phyloP scores from a whole-genome alignment of 78 protist genomes.

The Chrysochromulina parva region DNA sequence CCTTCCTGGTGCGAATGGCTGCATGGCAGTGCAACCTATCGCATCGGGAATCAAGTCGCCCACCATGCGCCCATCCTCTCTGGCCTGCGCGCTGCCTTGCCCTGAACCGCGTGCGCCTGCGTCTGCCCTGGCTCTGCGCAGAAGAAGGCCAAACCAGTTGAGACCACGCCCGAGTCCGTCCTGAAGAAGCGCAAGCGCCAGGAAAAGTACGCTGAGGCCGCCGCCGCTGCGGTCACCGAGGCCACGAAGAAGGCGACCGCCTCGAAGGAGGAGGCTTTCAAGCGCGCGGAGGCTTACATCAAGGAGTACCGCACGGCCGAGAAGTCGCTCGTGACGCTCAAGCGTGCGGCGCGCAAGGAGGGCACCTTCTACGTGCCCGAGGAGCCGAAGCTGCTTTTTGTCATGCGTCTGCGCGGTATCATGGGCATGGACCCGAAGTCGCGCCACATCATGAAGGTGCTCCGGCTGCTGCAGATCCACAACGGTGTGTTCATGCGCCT shows the following conservation, averaged over 20 bases:
- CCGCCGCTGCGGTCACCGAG: constrained; percentile 8
- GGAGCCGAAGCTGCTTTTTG: constrained; percentile 98
- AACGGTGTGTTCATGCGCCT: constrained; percentile 96
- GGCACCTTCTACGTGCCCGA: constrained; percentile 90
- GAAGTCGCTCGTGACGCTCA: constrained; percentile 52
- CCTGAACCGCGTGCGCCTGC: no score
- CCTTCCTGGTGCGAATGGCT: no score
- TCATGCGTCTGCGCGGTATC: constrained; percentile 98
- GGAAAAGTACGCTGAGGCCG: constrained; percentile 34
- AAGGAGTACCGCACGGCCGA: constrained; percentile 84
- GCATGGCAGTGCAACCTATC: no score
- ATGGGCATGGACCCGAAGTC: constrained; percentile 93
- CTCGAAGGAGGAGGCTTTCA: background rate
- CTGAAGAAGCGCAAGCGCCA: constrained; percentile 73
- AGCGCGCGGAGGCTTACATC: constrained; percentile 86
- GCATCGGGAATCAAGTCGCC: no score
- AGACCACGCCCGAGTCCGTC: constrained; percentile 53
- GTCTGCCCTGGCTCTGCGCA: no score
- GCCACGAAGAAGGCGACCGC: constrained; percentile 4
- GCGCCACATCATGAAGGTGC: constrained; percentile 90
- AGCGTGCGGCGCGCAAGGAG: constrained; percentile 82
- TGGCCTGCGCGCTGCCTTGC: no score
- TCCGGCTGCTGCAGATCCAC: constrained; percentile 98
- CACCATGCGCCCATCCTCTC: no score
- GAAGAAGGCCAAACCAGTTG: no score